Evolutionary conservation across 768 basidiomycete species (phyloP), one percentile per base, ranked within the genome.

Genomic region (Tremella mesenterica): DNA sequence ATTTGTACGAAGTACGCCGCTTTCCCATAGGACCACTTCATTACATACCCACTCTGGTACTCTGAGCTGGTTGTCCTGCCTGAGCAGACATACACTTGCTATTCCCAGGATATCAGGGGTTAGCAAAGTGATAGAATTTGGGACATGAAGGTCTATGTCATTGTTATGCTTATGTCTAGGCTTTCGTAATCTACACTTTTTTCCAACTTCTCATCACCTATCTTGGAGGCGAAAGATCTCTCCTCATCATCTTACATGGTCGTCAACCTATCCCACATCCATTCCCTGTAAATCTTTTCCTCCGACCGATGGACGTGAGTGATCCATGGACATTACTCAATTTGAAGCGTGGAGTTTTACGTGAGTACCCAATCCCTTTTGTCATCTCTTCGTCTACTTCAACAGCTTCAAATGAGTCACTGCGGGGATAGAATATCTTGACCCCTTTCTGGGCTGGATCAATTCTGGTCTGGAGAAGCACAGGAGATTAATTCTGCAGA

Each of bases 311-410:
- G 29, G 95, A 99, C 70, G 82, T 87, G 50, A 90, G 87, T 66
- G 95, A 99, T 72, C 95, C 95, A 3, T 85, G 92, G 71, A 89
- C 85, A 2, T 89, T 95, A 69, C 78, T 99, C 1, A 92, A 86
- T 60, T 77, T 99, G 21, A 97, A 96, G 71, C 81, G 95, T 20
- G 95, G 95, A 14, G 91, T 99, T 34, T 75, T 99, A 31, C 93
- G 93, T 97, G 57, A 57, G 81, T 77, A 16, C 25, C 16, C 25
- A 27, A n/a, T n/a, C n/a, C n/a, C n/a, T n/a, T n/a, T 1, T 23
- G 20, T 7, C 13, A 21, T 48, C 18, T 48, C 21, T 21, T 5
- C 3, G 4, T 2, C 23, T 2, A 53, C 51, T 2, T 25, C 16
- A 12, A 20, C 44, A 9, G 7, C 28, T 29, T 10, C 54, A 18